Percentiles rank a stretch among this genome's conserved stretches.
These are phyloP conservation scores for Malassezia nana DNA, from an alignment of 1,284 basidiomycete genomes.

Conservation along the genomic window DNA sequence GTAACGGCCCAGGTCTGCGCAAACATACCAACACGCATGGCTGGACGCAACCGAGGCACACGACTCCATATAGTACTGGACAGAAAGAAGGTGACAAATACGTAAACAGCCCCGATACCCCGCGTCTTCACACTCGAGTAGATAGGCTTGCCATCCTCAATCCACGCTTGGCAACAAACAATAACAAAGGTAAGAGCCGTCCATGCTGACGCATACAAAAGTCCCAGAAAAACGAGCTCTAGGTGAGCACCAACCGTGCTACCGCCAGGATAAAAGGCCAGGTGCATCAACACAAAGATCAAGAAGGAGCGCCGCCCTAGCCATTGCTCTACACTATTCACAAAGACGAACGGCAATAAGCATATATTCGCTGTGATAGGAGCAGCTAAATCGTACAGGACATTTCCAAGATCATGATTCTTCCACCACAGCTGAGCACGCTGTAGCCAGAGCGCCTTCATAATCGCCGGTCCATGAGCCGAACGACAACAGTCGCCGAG, in stretches of 20 bases:
- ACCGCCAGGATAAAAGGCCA: conserved; percentile 28
- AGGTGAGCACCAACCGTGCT: conserved; percentile 29
- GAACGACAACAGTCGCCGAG: neutral
- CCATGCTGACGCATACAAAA: conserved; percentile 22
- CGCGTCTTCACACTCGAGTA: conserved; percentile 22
- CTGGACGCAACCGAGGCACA: conserved; percentile 27
- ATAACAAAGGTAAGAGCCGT: conserved; percentile 23
- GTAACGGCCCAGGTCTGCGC: conserved; percentile 28
- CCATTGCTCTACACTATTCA: neutral
- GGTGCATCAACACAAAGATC: conserved; percentile 2
- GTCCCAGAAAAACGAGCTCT: conserved; percentile 24
- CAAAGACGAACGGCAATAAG: conserved; percentile 14
- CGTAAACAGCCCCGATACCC: conserved; percentile 25
- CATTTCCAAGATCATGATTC: neutral
- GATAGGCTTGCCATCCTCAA: conserved; percentile 19
- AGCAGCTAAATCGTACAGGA: neutral
- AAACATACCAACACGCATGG: conserved; percentile 29
- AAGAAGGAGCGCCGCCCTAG: neutral
- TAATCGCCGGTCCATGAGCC: neutral
- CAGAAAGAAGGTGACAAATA: conserved; percentile 26
- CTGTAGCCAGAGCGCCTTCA: neutral
- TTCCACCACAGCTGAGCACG: neutral
- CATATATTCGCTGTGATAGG: conserved; percentile 1
- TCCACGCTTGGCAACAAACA: conserved; percentile 27
- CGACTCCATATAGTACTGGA: conserved; percentile 23